Evolutionary conservation across 2,329 filamentous ascomycete species (phyloP).

Genomic region (Neoarthrinium moseri): DNA sequence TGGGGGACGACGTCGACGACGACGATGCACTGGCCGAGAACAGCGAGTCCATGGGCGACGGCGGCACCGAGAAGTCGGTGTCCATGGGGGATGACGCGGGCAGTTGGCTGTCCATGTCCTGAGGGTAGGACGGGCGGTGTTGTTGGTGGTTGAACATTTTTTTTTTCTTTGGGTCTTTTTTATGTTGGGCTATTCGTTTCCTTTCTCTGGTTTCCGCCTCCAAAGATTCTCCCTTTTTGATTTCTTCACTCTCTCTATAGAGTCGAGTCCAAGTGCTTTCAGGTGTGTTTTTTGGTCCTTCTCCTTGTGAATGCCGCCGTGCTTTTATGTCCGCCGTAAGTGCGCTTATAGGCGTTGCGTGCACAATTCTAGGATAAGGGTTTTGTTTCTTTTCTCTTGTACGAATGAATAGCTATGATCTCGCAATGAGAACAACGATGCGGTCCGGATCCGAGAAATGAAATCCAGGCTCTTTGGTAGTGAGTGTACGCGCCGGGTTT

Average conservation of each 20-base stretch:
- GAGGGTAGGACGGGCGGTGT: neutral
- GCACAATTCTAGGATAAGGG: too few relatives aligned
- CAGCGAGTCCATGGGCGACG: conserved; percentile 5
- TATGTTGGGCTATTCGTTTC: neutral
- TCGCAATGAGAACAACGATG: too few relatives aligned
- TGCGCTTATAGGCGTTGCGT: too few relatives aligned
- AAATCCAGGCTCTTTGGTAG: neutral
- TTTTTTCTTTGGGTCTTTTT: neutral
- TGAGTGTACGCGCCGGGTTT: neutral
- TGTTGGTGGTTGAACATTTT: conserved; percentile 9
- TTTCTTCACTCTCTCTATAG: too few relatives aligned
- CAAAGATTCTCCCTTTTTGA: neutral
- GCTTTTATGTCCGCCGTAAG: too few relatives aligned
- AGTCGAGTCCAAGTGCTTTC: neutral
- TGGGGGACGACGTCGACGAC: conserved; percentile 14
- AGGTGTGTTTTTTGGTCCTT: neutral
- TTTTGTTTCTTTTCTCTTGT: too few relatives aligned
- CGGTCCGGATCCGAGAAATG: too few relatives aligned
- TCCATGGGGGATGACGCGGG: conserved; percentile 7
- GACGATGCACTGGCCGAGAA: neutral
- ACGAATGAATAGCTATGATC: neutral
- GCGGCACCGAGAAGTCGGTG: conserved; percentile 13
- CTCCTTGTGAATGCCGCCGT: neutral
- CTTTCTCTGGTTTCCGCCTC: neutral
- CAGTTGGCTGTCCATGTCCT: conserved; percentile 1